Conservation (phyloP, 331 rosid species). For the Rosa hybrid region DNA sequence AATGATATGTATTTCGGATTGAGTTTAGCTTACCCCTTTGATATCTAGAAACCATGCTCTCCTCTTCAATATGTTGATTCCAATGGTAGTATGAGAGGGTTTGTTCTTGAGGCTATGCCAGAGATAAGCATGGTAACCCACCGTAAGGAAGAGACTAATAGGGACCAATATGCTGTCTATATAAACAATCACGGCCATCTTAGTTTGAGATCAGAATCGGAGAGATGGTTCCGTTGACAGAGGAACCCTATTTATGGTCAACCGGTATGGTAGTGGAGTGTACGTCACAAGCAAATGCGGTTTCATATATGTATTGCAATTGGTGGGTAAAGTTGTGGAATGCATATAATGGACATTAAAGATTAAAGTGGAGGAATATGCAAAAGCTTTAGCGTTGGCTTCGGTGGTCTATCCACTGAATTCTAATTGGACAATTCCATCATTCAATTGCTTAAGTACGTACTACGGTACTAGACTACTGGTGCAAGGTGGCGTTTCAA, state of each 20-base stretch:
- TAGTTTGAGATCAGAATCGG: neutral
- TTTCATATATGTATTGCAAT: neutral
- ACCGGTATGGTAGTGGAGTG: conserved; percentile 13
- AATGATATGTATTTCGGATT: neutral
- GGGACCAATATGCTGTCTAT: conserved; percentile 63
- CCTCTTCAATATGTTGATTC: conserved; percentile 46
- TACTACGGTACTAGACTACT: neutral
- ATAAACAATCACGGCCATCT: conserved; percentile 43
- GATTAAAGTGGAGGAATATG: neutral
- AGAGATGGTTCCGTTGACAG: neutral
- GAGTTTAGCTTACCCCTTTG: conserved; percentile 38
- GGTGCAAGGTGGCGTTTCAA: neutral
- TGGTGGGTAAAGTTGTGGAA: conserved; percentile 22
- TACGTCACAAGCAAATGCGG: conserved; percentile 21
- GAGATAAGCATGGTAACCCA: conserved; percentile 70
- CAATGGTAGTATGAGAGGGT: conserved; percentile 60
- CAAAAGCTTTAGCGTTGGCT: conserved; percentile 19
- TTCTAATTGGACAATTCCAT: neutral
- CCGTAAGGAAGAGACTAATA: conserved; percentile 48
- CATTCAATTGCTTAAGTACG: neutral
- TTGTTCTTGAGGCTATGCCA: conserved; percentile 58
- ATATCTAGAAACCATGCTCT: conserved; percentile 52
- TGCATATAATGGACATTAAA: conserved; percentile 24
- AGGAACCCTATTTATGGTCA: conserved; percentile 18
- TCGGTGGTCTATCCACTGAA: conserved; percentile 21